Evolutionary conservation across 768 basidiomycete genomes (phyloP).

Genomic region (Leucogyrophana mollusca): DNA sequence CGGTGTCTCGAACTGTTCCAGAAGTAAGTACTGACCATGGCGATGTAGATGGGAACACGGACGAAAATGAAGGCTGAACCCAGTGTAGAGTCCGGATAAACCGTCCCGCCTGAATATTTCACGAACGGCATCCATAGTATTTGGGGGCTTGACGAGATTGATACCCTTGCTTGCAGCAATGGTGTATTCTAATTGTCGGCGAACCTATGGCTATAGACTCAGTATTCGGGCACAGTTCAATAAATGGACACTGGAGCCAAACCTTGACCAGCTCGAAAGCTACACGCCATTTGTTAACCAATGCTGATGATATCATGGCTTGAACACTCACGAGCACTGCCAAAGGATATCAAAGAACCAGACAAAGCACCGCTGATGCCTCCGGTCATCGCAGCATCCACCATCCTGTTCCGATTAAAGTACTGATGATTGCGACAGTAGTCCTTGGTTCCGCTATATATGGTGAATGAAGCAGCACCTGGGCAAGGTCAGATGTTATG

Average conservation of each 20-base stretch:
- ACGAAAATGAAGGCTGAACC: conserved; percentile 87
- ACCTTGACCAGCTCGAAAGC: conserved; percentile 98
- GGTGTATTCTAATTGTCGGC: conserved; percentile 88
- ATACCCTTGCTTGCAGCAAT: conserved; percentile 82
- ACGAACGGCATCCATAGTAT: conserved; percentile 73
- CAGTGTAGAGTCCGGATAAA: conserved; percentile 70
- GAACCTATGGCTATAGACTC: conserved; percentile 51
- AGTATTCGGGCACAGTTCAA: conserved; percentile 3
- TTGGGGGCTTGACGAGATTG: conserved; percentile 71
- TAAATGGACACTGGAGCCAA: conserved; percentile 11
- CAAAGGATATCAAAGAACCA: conserved; percentile 85
- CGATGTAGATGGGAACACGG: conserved; percentile 22
- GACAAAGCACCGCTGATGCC: conserved; percentile 85
- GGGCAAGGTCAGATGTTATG: conserved; percentile 8
- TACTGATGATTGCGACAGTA: conserved; percentile 57
- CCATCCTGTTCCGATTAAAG: conserved; percentile 54
- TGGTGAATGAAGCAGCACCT: conserved; percentile 91
- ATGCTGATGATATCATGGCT: conserved; percentile 1
- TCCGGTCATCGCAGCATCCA: conserved; percentile 75
- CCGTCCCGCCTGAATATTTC: conserved; percentile 73
- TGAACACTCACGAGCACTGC: conserved; percentile 76
- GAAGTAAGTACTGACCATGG: conserved; percentile 3
- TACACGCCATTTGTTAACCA: conserved; percentile 16
- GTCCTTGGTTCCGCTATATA: conserved; percentile 85
- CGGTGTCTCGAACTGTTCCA: conserved; percentile 76